Conservation (phyloP, 2,329 filamentous ascomycete species). For the Hypoxylon sp. region DNA sequence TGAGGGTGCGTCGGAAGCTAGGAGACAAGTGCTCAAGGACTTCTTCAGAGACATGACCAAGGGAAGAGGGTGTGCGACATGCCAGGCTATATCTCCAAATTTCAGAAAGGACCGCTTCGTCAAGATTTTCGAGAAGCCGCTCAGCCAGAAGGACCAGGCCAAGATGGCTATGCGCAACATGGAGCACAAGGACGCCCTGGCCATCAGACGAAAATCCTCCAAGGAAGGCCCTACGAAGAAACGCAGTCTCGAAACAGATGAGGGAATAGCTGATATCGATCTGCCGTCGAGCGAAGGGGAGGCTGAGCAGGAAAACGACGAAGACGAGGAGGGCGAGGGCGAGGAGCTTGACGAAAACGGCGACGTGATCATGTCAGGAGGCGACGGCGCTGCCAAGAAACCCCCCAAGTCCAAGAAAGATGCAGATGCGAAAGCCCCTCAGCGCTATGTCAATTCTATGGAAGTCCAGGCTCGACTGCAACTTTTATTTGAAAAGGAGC, state of each 20-base stretch:
- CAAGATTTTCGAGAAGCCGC: constrained; percentile 89
- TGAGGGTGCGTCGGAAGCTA: constrained; percentile 80
- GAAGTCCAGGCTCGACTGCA: constrained; percentile 83
- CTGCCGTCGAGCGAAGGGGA: constrained; percentile 55
- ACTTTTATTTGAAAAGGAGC: constrained; percentile 85
- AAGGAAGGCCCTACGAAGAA: constrained; percentile 48
- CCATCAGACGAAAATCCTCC: constrained; percentile 55
- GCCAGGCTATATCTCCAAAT: constrained; percentile 75
- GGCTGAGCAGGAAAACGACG: constrained; percentile 52
- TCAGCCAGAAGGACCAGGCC: constrained; percentile 76
- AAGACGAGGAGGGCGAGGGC: constrained; percentile 55
- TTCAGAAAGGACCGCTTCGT: constrained; percentile 91
- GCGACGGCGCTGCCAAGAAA: constrained; percentile 43
- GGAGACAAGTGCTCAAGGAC: constrained; percentile 78
- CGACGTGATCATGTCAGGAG: constrained; percentile 65
- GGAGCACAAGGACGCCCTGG: constrained; percentile 73
- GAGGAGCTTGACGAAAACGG: constrained; percentile 62
- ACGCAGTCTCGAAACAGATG: constrained; percentile 62
- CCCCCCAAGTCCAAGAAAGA: constrained; percentile 47
- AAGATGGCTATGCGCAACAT: constrained; percentile 77
- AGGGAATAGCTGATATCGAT: constrained; percentile 74
- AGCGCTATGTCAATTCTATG: constrained; percentile 81
- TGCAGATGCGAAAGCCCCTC: constrained; percentile 51
- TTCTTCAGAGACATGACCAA: constrained; percentile 79
- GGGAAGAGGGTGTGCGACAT: constrained; percentile 72